phyloP scores from a whole-genome alignment of 1,284 basidiomycete genomes.

The Phellopilus nigrolimitatus region DNA sequence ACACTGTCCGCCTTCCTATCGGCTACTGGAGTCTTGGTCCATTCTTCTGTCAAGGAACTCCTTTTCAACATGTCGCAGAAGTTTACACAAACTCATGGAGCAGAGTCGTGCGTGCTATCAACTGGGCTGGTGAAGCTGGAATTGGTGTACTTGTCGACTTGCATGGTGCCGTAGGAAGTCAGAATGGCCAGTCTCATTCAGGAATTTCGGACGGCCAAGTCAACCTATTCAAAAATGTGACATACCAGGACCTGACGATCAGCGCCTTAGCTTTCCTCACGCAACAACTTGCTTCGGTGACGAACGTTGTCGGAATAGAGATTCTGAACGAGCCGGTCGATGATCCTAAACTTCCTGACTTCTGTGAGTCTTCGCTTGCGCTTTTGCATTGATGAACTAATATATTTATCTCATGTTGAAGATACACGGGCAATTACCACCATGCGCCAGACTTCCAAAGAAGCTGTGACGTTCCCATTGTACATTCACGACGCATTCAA shows the following conservation, averaged over 20 bases:
- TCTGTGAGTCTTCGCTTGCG: conserved; percentile 40
- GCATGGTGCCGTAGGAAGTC: conserved; percentile 70
- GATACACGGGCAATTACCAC: conserved; percentile 49
- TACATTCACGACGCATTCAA: conserved; percentile 78
- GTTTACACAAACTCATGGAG: conserved; percentile 66
- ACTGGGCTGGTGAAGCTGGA: conserved; percentile 57
- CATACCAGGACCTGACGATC: conserved; percentile 56
- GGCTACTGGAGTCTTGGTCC: conserved; percentile 64
- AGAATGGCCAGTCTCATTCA: conserved; percentile 69
- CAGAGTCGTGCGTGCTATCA: conserved; percentile 57
- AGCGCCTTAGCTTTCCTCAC: conserved; percentile 53
- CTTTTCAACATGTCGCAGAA: conserved; percentile 50
- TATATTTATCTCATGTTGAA: conserved; percentile 23
- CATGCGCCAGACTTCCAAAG: conserved; percentile 46
- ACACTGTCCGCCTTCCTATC: conserved; percentile 67
- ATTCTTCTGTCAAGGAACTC: conserved; percentile 44
- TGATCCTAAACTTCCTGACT: conserved; percentile 41
- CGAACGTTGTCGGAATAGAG: conserved; percentile 75
- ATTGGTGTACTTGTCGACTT: conserved; percentile 75
- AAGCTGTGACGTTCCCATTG: conserved; percentile 51
- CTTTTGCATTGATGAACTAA: conserved; percentile 2
- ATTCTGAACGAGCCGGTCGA: conserved; percentile 71
- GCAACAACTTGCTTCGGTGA: conserved; percentile 52
- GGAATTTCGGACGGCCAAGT: conserved; percentile 63
- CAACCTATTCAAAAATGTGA: conserved; percentile 47